Base-by-base conservation (phyloP, 805 yeast species). In the Candida tibetensis region DNA sequence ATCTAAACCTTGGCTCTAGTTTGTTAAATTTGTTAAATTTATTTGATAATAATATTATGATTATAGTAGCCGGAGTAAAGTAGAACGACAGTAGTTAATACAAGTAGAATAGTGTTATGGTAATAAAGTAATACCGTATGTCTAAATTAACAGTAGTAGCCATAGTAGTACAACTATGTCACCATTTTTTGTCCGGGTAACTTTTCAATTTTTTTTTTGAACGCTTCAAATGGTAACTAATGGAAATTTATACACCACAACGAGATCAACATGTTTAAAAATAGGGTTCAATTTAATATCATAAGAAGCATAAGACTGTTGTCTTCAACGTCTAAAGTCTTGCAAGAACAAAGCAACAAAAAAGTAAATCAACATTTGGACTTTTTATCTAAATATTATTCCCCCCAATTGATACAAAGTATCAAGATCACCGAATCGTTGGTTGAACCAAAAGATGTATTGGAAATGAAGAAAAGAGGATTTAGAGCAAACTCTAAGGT, bases 381-480 rank as follows among this genome's bases (percentile, higher is more conserved):
- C 31, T 71, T 69, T 46, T 71, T 90, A 48, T 61, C 77, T 32
- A 79, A 88, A 55, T 91, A 82, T 68, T 91, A 91, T 60, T 79
- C 91, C 6, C 86, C 89, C 22, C 84, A 82, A 41, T 72, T 90
- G 35, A 75, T 91, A 45, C 85, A 87, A 55, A 78, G 95, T 37
- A 87, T 93, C 48, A 71, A 84, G 49, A 72, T 83, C 31, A 86
- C 97, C 0, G 96, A 91, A 64, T 69, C 83, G 4, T 72, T 77
- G 14, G 79, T 89, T 36, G 69, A 78, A 7, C 91, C 95, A 14
- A 68, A 76, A 34, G 76, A 82, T 45, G 77, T 79, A 65, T 57
- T 66, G 41, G 56, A 60, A 16, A 47, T 67, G 42, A 49, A 57
- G 41, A 59, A 58, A 39, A 51, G 49, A 30, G 72, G 70, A 10